Percentiles rank a stretch among this genome's conserved stretches.
These are phyloP conservation scores for Pontederia crassipes DNA, from an alignment of 176 grass and related monocot genomes.

Conservation along the genomic window DNA sequence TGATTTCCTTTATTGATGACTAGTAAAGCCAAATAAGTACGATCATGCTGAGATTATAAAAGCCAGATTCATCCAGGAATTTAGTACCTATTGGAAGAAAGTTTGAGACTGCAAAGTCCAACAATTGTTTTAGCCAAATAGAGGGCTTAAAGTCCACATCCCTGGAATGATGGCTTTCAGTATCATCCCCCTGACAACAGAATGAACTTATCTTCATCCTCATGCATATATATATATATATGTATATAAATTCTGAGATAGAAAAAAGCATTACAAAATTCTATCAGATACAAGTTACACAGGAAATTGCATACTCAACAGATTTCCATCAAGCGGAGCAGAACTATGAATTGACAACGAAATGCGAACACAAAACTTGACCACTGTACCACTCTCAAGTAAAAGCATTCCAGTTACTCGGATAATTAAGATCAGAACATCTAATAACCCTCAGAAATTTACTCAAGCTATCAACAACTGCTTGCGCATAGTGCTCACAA, in stretches of 20 bases:
- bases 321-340: too few relatives aligned
- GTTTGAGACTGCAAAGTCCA: slow-evolving; percentile 48
- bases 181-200: slow-evolving; percentile 31
- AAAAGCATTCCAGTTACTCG: too few relatives aligned
- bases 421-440: too few relatives aligned
- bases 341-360: too few relatives aligned
- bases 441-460: too few relatives aligned
- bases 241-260: not conserved
- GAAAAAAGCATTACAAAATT: not conserved
- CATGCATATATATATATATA: not conserved
- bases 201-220: not conserved
- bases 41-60: not conserved
- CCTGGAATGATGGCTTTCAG: slow-evolving; percentile 24
- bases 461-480: too few relatives aligned
- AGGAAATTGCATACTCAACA: too few relatives aligned
- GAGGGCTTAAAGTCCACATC: slow-evolving; percentile 16
- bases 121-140: slow-evolving; percentile 17
- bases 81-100: slow-evolving; percentile 79
- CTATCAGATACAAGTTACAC: too few relatives aligned
- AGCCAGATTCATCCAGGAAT: slow-evolving; percentile 6
- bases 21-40: not conserved
- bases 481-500: too few relatives aligned
- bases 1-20: too few relatives aligned
- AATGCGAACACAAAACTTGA: too few relatives aligned
- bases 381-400: too few relatives aligned